Evolutionary conservation across 441 rosid species (phyloP).

Genomic region (Populus tomentosa): DNA sequence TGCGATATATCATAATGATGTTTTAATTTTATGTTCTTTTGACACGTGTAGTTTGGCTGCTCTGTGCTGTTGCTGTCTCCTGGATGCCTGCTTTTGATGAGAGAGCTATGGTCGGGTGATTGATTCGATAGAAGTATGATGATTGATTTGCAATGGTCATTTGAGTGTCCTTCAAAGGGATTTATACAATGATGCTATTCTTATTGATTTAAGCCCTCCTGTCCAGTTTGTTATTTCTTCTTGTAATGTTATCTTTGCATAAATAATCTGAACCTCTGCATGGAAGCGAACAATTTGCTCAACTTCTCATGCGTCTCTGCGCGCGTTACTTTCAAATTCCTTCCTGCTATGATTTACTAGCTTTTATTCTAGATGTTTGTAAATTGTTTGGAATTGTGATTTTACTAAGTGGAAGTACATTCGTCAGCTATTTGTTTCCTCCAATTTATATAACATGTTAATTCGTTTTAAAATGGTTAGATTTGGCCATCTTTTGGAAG

Average conservation of each 20-base stretch:
- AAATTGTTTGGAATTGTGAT: neutral
- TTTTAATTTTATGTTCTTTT: neutral
- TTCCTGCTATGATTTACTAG: neutral
- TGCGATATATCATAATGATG: neutral
- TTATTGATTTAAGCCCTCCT: neutral
- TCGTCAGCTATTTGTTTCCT: neutral
- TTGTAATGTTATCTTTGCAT: neutral
- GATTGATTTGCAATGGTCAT: neutral
- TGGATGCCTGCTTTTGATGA: conserved; percentile 50
- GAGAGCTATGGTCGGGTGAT: neutral
- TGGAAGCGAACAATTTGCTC: conserved; percentile 3
- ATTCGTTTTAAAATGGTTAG: neutral
- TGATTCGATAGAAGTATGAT: conserved; percentile 9
- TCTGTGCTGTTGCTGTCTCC: conserved; percentile 55
- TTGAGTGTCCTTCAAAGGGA: neutral
- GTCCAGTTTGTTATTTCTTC: neutral
- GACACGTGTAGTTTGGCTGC: conserved; percentile 48
- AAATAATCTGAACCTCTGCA: conserved; percentile 19
- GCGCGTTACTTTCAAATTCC: neutral
- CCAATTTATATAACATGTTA: neutral
- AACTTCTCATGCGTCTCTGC: neutral
- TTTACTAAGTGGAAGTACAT: neutral
- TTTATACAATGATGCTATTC: neutral
- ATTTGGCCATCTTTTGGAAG: neutral
- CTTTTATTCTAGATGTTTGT: neutral